Conservation (phyloP, 176 grass and related monocot species). For the Urochloa ruziziensis region DNA sequence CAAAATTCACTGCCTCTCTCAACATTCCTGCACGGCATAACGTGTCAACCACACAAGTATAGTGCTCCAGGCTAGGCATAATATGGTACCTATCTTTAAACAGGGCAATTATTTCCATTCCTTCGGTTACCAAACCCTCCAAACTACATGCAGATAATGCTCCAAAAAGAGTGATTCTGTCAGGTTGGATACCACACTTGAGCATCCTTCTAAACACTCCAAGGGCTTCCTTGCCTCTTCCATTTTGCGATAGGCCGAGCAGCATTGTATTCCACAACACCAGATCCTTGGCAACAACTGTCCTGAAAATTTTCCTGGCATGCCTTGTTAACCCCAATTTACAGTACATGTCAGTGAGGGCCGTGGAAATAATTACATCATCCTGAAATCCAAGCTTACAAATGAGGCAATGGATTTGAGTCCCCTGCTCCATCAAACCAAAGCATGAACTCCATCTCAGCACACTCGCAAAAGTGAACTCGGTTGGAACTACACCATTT, state of each 20-base stretch:
- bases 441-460: conserved; percentile 70
- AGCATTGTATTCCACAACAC: conserved; percentile 83
- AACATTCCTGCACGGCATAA: conserved; percentile 67
- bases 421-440: conserved; percentile 59
- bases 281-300: conserved; percentile 54
- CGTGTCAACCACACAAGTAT: conserved; percentile 57
- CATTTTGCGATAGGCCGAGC: conserved; percentile 71
- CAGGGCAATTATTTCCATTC: conserved; percentile 44
- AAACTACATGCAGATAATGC: conserved; percentile 66
- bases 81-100: conserved; percentile 71
- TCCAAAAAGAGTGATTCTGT: conserved; percentile 80
- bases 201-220: conserved; percentile 53
- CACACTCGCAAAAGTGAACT: conserved; percentile 74
- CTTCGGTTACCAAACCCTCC: conserved; percentile 51
- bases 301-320: conserved; percentile 51
- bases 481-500: conserved; percentile 61
- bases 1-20: conserved; percentile 60
- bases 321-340: conserved; percentile 66
- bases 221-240: conserved; percentile 75
- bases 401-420: conserved; percentile 70
- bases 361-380: conserved; percentile 60
- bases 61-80: conserved; percentile 49
- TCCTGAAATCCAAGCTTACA: conserved; percentile 71
- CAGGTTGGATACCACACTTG: conserved; percentile 43
- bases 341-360: conserved; percentile 80